Base-by-base conservation (phyloP, 108 stramenopile species). In the Craspedostauros australis region DNA sequence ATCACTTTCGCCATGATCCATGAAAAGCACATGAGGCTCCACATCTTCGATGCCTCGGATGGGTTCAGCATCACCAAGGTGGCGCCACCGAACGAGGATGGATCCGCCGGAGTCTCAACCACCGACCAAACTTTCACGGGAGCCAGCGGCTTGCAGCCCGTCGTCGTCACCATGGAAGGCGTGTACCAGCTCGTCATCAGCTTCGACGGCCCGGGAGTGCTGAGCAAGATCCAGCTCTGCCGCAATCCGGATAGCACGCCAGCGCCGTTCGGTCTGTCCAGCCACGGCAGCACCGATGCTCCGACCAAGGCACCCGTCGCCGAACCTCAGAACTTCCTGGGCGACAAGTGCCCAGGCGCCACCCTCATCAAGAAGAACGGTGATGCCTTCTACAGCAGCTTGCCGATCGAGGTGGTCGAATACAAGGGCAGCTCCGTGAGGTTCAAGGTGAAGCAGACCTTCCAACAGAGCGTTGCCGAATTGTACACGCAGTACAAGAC, bases 1-100 rank as follows among this genome's bases (percentile, higher is more conserved):
- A 52, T 52, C 8, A 37, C 51, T 9, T 52, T 52, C 37, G 51
- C 18, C 25, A 37, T 37, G 33, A 37, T 22, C 5, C 16, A 34
- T 14, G 51, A 52, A 18, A 19, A 52, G 32, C 1, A 0, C 6
- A 52, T 52, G 33, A 24, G 24, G 33, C n/a, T 52, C 14, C 16
- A 37, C 18, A n/a, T 52, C 14, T 52, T 18, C 22, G 25, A 52
- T 7, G 34, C 20, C 23, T 20, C n/a, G 1, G 51, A 37, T 14
- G 51, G 51, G 19, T 34, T 19, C 21, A 2, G 14, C 1, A 19
- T 52, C 2, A 37, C 11, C 9, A 18, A 14, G 2, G 18, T n/a
- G 11, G 51, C n/a, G n/a, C n/a, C n/a, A n/a, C n/a, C n/a, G n/a
- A n/a, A 52, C 51, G 14, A 4, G 1, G 19, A 15, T 37, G 51